These are phyloP conservation scores for Allium sativum DNA, from an alignment of 106 monocot genomes.

Conservation along the genomic window DNA sequence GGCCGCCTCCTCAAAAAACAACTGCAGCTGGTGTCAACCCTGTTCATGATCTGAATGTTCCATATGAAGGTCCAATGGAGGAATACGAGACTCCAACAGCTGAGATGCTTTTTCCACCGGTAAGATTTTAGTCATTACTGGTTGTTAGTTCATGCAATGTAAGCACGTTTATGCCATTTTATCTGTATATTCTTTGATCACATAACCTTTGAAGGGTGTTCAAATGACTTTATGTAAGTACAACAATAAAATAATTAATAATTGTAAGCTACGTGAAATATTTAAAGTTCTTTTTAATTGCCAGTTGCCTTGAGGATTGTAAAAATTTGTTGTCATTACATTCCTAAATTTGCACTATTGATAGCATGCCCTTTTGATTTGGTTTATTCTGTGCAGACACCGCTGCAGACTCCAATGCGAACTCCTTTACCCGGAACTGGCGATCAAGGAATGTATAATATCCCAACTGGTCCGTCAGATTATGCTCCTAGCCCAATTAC, in stretches of 20 bases:
- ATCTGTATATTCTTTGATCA: too few relatives aligned
- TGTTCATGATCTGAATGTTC: constrained; percentile 93
- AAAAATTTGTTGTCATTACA: constrained; percentile 24
- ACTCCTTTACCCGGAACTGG: constrained; percentile 81
- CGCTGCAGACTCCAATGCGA: constrained; percentile 75
- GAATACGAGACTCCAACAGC: constrained; percentile 99
- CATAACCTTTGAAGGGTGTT: too few relatives aligned
- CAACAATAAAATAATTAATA: too few relatives aligned
- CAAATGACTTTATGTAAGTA: too few relatives aligned
- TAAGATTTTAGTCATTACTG: constrained; percentile 5
- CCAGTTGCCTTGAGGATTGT: not conserved
- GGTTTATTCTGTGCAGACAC: constrained; percentile 38
- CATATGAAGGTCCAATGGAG: constrained; percentile 42
- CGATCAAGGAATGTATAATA: constrained; percentile 46
- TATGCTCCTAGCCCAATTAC: constrained; percentile 36
- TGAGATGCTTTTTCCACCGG: constrained; percentile 98
- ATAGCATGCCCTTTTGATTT: not conserved
- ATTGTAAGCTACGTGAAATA: too few relatives aligned
- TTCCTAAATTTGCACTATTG: not conserved
- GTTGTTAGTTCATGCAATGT: too few relatives aligned
- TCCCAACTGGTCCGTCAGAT: constrained; percentile 77
- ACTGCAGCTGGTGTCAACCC: constrained; percentile 36
- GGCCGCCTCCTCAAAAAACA: constrained; percentile 23
- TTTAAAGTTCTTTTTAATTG: too few relatives aligned
- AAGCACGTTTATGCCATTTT: too few relatives aligned